phyloP scores from a whole-genome alignment of 2,329 filamentous ascomycete genomes.

The Juglanconis oblonga region DNA sequence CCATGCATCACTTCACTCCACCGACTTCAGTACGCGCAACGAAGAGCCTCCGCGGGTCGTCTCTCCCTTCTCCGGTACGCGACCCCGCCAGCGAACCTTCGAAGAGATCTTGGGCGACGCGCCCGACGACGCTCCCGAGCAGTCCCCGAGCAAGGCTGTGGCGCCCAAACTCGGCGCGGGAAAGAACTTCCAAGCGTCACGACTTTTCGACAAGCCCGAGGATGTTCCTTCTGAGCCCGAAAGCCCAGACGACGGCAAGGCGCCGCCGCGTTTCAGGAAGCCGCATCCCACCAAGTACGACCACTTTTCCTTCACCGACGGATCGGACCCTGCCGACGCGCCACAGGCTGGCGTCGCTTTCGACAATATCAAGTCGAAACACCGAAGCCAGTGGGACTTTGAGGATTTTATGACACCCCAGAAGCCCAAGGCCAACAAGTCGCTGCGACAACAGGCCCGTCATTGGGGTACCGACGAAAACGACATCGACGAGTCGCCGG shows the following conservation, averaged over 20 bases:
- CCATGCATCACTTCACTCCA: slow-evolving; percentile 68
- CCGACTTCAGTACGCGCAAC: slow-evolving; percentile 65
- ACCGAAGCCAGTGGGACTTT: slow-evolving; percentile 80
- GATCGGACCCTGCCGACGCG: slow-evolving; percentile 49
- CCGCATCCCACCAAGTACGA: slow-evolving; percentile 77
- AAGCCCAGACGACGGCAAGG: slow-evolving; percentile 38
- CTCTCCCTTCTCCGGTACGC: slow-evolving; percentile 58
- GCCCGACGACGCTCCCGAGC: slow-evolving; percentile 40
- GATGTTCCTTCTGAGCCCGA: slow-evolving; percentile 32
- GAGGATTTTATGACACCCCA: slow-evolving; percentile 82
- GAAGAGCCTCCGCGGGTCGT: slow-evolving; percentile 51
- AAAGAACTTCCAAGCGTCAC: slow-evolving; percentile 62
- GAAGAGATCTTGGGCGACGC: slow-evolving; percentile 68
- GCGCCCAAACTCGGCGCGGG: slow-evolving; percentile 52
- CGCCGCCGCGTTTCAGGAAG: slow-evolving; percentile 48
- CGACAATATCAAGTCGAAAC: slow-evolving; percentile 55
- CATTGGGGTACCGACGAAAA: slow-evolving; percentile 76
- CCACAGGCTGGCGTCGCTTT: slow-evolving; percentile 39
- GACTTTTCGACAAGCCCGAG: slow-evolving; percentile 61
- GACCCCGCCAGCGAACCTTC: slow-evolving; percentile 65
- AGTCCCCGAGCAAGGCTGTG: slow-evolving; percentile 44
- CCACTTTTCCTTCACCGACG: slow-evolving; percentile 80
- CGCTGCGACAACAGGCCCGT: slow-evolving; percentile 64
- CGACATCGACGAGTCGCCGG: slow-evolving; percentile 55
- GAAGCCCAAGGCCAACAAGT: slow-evolving; percentile 62